These are phyloP conservation scores for Pythium biforme DNA, from an alignment of 352 stramenopile species.

Conservation along the genomic window DNA sequence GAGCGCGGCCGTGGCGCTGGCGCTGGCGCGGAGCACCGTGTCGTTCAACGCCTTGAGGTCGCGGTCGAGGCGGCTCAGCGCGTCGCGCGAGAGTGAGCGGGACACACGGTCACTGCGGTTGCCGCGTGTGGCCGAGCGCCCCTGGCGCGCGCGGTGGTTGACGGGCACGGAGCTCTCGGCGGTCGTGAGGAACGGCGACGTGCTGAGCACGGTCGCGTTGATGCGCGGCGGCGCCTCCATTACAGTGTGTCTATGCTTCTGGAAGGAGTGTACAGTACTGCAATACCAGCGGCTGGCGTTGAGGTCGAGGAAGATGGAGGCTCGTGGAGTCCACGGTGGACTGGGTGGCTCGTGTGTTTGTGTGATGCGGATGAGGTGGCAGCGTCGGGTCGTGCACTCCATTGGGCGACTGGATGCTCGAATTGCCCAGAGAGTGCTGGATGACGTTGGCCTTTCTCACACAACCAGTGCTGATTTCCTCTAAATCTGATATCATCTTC, in stretches of 20 bases:
- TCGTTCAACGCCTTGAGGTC: slow-evolving; percentile 8
- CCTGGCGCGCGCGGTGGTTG: background rate
- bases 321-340: no score
- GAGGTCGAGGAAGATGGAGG: background rate
- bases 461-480: background rate
- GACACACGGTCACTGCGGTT: background rate
- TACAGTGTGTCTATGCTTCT: background rate
- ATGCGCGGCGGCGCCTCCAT: background rate
- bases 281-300: background rate
- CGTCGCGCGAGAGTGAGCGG: slow-evolving; percentile 1
- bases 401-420: no score
- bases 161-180: slow-evolving; percentile 5
- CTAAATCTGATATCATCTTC: background rate
- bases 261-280: background rate
- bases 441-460: background rate
- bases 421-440: background rate
- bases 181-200: slow-evolving; percentile 9
- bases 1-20: background rate
- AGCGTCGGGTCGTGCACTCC: background rate
- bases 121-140: background rate
- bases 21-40: background rate
- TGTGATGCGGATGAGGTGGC: background rate
- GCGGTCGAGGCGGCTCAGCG: background rate
- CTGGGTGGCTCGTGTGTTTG: background rate
- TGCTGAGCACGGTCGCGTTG: background rate